Evolutionary conservation across 1,284 basidiomycete species (phyloP).

Genomic region (Leccinum griseonigrum): DNA sequence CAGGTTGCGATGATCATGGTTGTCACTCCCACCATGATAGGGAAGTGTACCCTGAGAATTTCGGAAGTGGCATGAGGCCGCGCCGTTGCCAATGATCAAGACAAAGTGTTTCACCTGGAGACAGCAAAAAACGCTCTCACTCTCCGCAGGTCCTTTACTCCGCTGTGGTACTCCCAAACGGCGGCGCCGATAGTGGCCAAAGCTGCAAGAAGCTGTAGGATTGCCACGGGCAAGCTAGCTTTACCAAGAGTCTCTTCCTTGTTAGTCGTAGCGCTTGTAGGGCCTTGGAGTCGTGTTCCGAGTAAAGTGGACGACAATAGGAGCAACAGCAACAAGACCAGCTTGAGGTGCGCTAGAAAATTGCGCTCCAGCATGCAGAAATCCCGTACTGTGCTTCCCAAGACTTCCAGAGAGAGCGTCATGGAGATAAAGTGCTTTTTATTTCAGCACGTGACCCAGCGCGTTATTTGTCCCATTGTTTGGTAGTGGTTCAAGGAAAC

Average conservation of each 20-base stretch:
- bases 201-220: slow-evolving; percentile 48
- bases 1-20: slow-evolving; percentile 51
- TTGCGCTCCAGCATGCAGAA: slow-evolving; percentile 77
- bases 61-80: slow-evolving; percentile 5
- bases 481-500: slow-evolving; percentile 42
- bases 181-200: slow-evolving; percentile 55
- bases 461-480: slow-evolving; percentile 41
- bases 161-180: slow-evolving; percentile 60
- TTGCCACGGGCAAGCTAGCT: slow-evolving; percentile 31
- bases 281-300: slow-evolving; percentile 52
- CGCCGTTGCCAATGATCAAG: slow-evolving; percentile 7
- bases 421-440: slow-evolving; percentile 8
- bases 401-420: slow-evolving; percentile 31
- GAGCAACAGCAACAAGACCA: slow-evolving; percentile 61
- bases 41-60: slow-evolving; percentile 46
- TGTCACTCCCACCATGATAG: slow-evolving; percentile 49
- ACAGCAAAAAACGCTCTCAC: slow-evolving; percentile 58
- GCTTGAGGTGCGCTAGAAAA: slow-evolving; percentile 61
- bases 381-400: slow-evolving; percentile 57
- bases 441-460: slow-evolving; percentile 21
- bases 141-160: slow-evolving; percentile 51
- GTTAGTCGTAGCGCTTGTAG: slow-evolving; percentile 9
- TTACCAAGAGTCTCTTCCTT: slow-evolving; percentile 13
- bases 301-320: slow-evolving; percentile 64
- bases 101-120: slow-evolving; percentile 47